Base-by-base conservation (phyloP, 495 filamentous ascomycete genomes). In the Lentithecium fluviatile region DNA sequence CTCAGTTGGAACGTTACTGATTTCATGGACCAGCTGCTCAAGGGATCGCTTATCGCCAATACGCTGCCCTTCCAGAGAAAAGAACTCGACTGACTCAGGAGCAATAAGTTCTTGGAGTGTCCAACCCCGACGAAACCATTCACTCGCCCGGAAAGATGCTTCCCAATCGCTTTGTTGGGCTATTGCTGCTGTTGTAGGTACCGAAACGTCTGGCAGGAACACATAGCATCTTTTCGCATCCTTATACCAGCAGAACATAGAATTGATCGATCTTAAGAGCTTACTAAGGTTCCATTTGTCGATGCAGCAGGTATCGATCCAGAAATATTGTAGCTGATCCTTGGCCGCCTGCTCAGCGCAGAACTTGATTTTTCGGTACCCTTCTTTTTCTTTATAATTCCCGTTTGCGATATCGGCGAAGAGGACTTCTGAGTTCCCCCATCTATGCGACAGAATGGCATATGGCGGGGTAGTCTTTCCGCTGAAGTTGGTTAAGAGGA, bases 261-360 rank as follows among this genome's bases (percentile, higher is more conserved):
- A 57, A 40, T 48, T 48, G 42, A 57, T 38, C 12, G 56, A 51
- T 26, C 6, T 29, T 63, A 43, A 34, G 29, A 48, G 42, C 51
- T 63, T 34, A 58, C 46, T 24, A 63, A 58, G 54, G 53, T 58
- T 34, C 60, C n/a, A n/a, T n/a, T n/a, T n/a, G n/a, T n/a, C n/a
- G n/a, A n/a, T n/a, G n/a, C n/a, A n/a, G n/a, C n/a, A 63, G 4
- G 60, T 63, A 51, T 63, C 52, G 45, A 56, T 49, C 58, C 58
- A 62, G 57, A 60, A 52, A 23, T 54, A 60, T 26, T 60, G 15
- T 12, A 60, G 32, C 17, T 48, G 26, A 21, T 61, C 58, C 42
- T 56, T 5, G 15, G 58, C 58, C 13, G 58, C 58, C 25, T 29
- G 58, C 47, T 55, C 50, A 6, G 50, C 58, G 38, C 58, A 61